A percentile compares a stretch with the other conserved stretches of the same genome.
Evolutionary conservation across 306 rosid species (phyloP).

Genomic region (Cicer chorassanicum): DNA sequence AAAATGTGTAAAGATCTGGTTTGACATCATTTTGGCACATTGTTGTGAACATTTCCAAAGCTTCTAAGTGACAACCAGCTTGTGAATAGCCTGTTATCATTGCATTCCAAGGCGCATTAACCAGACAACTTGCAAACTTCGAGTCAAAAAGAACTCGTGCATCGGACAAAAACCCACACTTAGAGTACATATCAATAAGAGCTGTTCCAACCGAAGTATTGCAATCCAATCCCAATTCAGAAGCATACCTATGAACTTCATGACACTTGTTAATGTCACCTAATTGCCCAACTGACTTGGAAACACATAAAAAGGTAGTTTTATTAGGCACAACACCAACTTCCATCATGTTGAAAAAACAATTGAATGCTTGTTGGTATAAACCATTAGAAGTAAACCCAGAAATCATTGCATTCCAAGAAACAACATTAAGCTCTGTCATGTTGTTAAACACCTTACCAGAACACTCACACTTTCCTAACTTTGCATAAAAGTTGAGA

Average conservation of each 20-base stretch:
- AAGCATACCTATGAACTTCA: slow-evolving; percentile 59
- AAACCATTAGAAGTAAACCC: slow-evolving; percentile 59
- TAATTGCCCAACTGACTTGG: slow-evolving; percentile 66
- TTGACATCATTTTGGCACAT: slow-evolving; percentile 58
- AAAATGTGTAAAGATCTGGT: slow-evolving; percentile 66
- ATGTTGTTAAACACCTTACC: slow-evolving; percentile 62
- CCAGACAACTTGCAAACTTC: slow-evolving; percentile 47
- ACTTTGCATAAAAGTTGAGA: slow-evolving; percentile 82
- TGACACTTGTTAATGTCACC: slow-evolving; percentile 59
- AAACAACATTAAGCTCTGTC: slow-evolving; percentile 57
- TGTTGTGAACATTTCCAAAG: slow-evolving; percentile 60
- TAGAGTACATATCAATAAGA: slow-evolving; percentile 72
- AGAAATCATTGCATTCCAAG: slow-evolving; percentile 85
- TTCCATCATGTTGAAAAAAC: slow-evolving; percentile 59
- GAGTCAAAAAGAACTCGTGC: slow-evolving; percentile 58
- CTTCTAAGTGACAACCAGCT: slow-evolving; percentile 56
- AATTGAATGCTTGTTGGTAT: slow-evolving; percentile 61
- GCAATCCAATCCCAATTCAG: slow-evolving; percentile 59
- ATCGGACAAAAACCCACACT: slow-evolving; percentile 60
- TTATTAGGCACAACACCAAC: slow-evolving; percentile 53
- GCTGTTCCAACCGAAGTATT: slow-evolving; percentile 67
- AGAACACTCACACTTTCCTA: slow-evolving; percentile 58
- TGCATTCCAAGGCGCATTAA: slow-evolving; percentile 81
- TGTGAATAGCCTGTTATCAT: slow-evolving; percentile 74
- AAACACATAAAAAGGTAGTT: slow-evolving; percentile 61